Percentiles rank a stretch among this genome's conserved stretches.
phyloP scores from a whole-genome alignment of 768 basidiomycete genomes.

The Calocybe cyanea region DNA sequence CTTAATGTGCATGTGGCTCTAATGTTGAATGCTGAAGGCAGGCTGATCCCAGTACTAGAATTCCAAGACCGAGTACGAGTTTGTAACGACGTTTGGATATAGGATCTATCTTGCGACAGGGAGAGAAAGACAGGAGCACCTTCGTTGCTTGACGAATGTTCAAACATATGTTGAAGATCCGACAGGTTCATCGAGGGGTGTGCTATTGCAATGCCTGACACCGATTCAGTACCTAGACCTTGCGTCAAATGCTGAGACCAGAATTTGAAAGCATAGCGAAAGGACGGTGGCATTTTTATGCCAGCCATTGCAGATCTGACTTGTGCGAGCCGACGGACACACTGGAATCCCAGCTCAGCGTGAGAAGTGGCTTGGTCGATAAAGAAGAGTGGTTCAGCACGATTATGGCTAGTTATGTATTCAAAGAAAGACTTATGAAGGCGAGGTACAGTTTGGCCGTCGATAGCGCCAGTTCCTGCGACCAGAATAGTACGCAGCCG shows the following conservation, averaged over 20 bases:
- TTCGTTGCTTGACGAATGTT: background rate
- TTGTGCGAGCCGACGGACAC: background rate
- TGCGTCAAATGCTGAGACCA: constrained; percentile 1
- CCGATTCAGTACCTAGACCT: background rate
- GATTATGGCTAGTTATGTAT: constrained; percentile 9
- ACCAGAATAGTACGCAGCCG: constrained; percentile 16
- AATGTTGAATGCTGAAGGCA: too few relatives aligned
- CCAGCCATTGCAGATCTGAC: background rate
- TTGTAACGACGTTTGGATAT: background rate
- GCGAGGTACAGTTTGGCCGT: constrained; percentile 11
- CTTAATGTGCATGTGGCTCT: too few relatives aligned
- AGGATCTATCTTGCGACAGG: background rate
- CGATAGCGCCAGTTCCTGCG: constrained; percentile 7
- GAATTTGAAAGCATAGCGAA: constrained; percentile 3
- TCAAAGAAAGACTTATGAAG: constrained; percentile 18
- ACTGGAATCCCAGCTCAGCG: constrained; percentile 3
- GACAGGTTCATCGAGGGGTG: background rate
- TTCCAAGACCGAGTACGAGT: background rate
- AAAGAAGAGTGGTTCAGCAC: background rate
- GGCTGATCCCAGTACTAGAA: background rate
- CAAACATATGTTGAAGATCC: background rate
- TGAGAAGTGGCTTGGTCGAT: background rate
- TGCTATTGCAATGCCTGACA: background rate
- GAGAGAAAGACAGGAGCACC: background rate
- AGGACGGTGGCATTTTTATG: background rate